Evolutionary conservation across 2,329 filamentous ascomycete genomes (phyloP).

Genomic region (Penicillium crustosum): DNA sequence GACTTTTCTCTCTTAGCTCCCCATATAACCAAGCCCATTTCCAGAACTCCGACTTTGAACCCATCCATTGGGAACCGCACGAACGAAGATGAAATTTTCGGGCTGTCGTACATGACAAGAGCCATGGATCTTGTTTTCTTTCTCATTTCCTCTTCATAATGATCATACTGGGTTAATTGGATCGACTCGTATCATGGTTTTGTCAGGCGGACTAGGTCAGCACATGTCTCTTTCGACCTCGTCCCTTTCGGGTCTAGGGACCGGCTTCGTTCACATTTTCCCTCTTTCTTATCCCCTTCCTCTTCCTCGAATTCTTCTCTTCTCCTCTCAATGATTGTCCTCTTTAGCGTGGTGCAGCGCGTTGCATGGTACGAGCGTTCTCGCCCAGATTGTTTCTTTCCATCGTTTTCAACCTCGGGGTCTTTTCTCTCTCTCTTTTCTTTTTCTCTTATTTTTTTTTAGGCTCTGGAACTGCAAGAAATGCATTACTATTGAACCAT

Average conservation of each 20-base stretch:
- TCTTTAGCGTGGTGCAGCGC: constrained; percentile 25
- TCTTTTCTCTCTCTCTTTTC: constrained; percentile 13
- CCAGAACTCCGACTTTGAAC: constrained; percentile 48
- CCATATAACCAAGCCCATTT: constrained; percentile 49
- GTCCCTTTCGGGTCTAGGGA: background rate
- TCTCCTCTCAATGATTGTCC: constrained; percentile 12
- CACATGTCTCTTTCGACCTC: background rate
- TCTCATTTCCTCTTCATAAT: background rate
- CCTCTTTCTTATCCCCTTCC: background rate
- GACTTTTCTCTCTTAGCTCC: constrained; percentile 31
- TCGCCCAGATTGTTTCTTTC: constrained; percentile 14
- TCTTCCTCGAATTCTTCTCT: background rate
- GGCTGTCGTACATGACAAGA: constrained; percentile 4
- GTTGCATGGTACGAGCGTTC: constrained; percentile 25
- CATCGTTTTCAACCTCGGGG: constrained; percentile 2
- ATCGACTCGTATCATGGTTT: background rate
- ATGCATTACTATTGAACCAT: background rate
- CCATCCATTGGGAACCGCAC: constrained; percentile 46
- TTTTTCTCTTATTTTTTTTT: background rate
- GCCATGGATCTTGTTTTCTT: constrained; percentile 17
- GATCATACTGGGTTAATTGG: background rate
- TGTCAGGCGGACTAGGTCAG: background rate
- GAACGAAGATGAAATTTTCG: constrained; percentile 28
- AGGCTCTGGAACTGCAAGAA: constrained; percentile 2
- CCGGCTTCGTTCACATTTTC: background rate